Conservation (phyloP, 1,284 basidiomycete species). For the Phylloporus gajari region DNA sequence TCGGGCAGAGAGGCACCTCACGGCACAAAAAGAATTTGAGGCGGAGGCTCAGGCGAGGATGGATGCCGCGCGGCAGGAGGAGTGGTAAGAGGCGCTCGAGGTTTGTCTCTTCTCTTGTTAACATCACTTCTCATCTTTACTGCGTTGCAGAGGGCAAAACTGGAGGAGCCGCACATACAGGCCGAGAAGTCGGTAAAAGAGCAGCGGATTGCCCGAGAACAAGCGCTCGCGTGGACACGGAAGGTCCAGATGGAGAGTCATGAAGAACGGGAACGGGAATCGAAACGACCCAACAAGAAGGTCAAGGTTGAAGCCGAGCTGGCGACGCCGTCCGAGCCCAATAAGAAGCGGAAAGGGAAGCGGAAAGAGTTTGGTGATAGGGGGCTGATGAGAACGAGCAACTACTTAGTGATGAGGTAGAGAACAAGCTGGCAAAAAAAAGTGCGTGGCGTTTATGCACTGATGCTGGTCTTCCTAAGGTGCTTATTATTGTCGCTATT, state of each 20-base stretch:
- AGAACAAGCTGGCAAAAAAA: constrained; percentile 72
- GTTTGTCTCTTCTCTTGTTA: constrained; percentile 47
- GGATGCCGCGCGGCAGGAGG: constrained; percentile 79
- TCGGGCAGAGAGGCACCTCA: constrained; percentile 81
- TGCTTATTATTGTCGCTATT: background rate
- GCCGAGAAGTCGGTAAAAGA: constrained; percentile 80
- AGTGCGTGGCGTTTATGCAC: constrained; percentile 50
- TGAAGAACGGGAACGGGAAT: constrained; percentile 76
- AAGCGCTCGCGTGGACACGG: constrained; percentile 79
- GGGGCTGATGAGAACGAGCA: constrained; percentile 61
- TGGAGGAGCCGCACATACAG: constrained; percentile 67
- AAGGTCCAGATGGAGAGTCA: constrained; percentile 76
- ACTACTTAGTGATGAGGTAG: constrained; percentile 73
- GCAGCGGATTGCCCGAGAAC: constrained; percentile 78
- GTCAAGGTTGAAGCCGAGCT: no score
- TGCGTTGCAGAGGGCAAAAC: constrained; percentile 53
- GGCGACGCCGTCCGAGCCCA: constrained; percentile 52
- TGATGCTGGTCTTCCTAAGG: background rate
- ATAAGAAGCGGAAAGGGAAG: constrained; percentile 59
- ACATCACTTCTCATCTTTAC: background rate
- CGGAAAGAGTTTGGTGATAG: constrained; percentile 55
- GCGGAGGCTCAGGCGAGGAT: constrained; percentile 76
- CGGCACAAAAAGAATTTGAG: constrained; percentile 80
- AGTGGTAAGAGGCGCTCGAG: constrained; percentile 67
- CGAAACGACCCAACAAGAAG: constrained; percentile 65